phyloP scores from a whole-genome alignment of 495 filamentous ascomycete genomes.

The Patellaria atrata region DNA sequence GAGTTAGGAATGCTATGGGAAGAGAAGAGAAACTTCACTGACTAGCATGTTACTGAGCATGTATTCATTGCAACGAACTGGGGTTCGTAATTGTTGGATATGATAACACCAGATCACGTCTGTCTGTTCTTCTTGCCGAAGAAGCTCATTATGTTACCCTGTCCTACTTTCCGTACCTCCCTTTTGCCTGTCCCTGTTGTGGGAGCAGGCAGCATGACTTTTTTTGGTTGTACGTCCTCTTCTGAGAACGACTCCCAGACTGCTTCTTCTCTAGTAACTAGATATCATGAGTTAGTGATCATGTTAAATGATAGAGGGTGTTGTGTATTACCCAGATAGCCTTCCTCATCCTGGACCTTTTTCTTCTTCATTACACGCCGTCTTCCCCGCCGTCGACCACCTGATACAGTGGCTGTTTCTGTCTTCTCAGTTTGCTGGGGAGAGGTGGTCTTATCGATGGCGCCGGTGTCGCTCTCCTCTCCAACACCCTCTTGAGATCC shows the following conservation, averaged over 20 bases:
- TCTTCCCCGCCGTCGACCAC: slow-evolving; percentile 62
- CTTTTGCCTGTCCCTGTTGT: slow-evolving; percentile 39
- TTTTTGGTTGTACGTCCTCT: slow-evolving; percentile 64
- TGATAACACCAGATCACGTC: too few relatives aligned
- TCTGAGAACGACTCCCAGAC: slow-evolving; percentile 94
- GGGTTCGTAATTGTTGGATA: too few relatives aligned
- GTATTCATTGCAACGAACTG: too few relatives aligned
- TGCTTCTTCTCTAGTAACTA: slow-evolving; percentile 78
- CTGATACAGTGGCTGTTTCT: slow-evolving; percentile 29
- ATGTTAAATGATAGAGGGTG: too few relatives aligned
- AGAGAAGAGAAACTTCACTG: too few relatives aligned
- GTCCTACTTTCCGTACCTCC: slow-evolving; percentile 43
- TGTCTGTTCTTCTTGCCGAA: slow-evolving; percentile 84
- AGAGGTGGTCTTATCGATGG: slow-evolving; percentile 27
- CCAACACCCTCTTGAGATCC: slow-evolving; percentile 39
- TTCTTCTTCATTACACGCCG: slow-evolving; percentile 81
- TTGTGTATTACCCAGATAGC: slow-evolving; percentile 83
- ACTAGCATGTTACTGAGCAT: too few relatives aligned
- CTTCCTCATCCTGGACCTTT: slow-evolving; percentile 80
- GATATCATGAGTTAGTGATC: slow-evolving; percentile 1
- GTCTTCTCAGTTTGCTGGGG: slow-evolving; percentile 22
- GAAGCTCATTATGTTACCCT: slow-evolving; percentile 90
- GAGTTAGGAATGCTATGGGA: too few relatives aligned
- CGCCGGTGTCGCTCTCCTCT: slow-evolving; percentile 31
- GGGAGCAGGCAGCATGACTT: slow-evolving; percentile 36